A percentile compares a stretch with the other conserved stretches of the same genome.
These are phyloP conservation scores for Verticillium zaregamsianum DNA, from an alignment of 2,329 filamentous ascomycete genomes.

Conservation along the genomic window DNA sequence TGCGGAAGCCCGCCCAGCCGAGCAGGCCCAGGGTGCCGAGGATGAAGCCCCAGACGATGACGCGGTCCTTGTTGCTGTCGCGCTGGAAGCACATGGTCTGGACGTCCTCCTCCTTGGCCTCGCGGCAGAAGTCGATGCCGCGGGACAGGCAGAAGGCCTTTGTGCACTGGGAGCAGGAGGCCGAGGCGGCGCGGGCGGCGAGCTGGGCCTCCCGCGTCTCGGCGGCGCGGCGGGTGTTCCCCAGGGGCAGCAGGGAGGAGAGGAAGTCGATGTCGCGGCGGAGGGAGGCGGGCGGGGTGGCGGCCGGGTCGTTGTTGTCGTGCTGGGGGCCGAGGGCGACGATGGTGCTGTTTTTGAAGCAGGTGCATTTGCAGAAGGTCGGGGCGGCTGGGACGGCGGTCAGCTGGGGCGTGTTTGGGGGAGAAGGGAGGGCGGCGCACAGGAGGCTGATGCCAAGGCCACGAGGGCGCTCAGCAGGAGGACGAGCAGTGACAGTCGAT, in stretches of 20 bases:
- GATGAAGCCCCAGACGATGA: slow-evolving; percentile 63
- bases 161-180: slow-evolving; percentile 58
- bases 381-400: slow-evolving; percentile 43
- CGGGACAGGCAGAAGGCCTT: slow-evolving; percentile 60
- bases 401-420: not conserved
- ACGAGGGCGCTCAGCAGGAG: slow-evolving; percentile 31
- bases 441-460: slow-evolving; percentile 33
- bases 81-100: slow-evolving; percentile 62
- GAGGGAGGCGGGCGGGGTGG: slow-evolving; percentile 19
- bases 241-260: slow-evolving; percentile 13
- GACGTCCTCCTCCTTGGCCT: slow-evolving; percentile 58
- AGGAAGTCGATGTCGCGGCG: slow-evolving; percentile 17
- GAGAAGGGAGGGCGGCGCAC: slow-evolving; percentile 25
- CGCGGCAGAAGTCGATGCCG: slow-evolving; percentile 59
- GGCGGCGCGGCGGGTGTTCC: slow-evolving; percentile 8
- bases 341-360: slow-evolving; percentile 66
- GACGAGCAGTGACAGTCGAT: slow-evolving; percentile 29
- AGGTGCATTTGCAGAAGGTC: slow-evolving; percentile 67
- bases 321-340: slow-evolving; percentile 53
- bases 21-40: slow-evolving; percentile 54
- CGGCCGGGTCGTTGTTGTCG: slow-evolving; percentile 29
- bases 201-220: not conserved
- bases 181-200: slow-evolving; percentile 30
- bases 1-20: slow-evolving; percentile 54
- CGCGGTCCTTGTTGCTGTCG: slow-evolving; percentile 62